Base-by-base conservation (phyloP, 257 asterid species). In the Cinchona pubescens region DNA sequence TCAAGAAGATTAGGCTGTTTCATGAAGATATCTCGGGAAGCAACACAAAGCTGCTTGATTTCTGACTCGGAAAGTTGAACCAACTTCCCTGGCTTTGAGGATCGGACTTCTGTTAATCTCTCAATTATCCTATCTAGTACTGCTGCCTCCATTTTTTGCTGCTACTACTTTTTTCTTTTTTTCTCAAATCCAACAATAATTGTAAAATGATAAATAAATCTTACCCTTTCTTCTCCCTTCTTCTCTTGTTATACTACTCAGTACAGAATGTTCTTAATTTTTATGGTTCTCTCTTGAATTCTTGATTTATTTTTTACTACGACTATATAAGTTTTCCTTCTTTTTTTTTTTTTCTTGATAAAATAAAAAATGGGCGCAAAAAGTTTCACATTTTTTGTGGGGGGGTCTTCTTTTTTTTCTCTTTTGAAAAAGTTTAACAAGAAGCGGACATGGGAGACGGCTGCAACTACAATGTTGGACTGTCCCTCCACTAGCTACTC, bases 1-100 rank as follows among this genome's bases (percentile, higher is more conserved):
- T 92, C 97, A n/a, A 92, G 96, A 73, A 92, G 96, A 92, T 90
- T 90, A 35, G 96, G 97, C 86, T 92, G 97, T 68, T 64, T 80
- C 46, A 80, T 78, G 81, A 92, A 92, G 82, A 92, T 89, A 67
- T 92, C 96, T 58, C 94, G 93, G 67, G 96, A 87, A 15, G 88
- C 90, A 78, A 69, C 88, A 81, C 96, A 90, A 1, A 92, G 94
- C 87, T 90, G 96, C 86, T 89, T 92, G 84, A 92, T 92, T 86
- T 92, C 96, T 5, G 97, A 80, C 81, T 92, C 97, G 3, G 97
- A 40, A 5, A 92, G 93, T 87, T 90, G 96, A 71, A 92, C 97
- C 48, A 88, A 64, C 84, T 92, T 92, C 69, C 96, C 97, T 1
- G 96, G 97, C 83, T 92, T 92, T 1, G 96, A 87, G 66, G 96